phyloP scores from a whole-genome alignment of 1,284 basidiomycete genomes.

The Meira nashicola region DNA sequence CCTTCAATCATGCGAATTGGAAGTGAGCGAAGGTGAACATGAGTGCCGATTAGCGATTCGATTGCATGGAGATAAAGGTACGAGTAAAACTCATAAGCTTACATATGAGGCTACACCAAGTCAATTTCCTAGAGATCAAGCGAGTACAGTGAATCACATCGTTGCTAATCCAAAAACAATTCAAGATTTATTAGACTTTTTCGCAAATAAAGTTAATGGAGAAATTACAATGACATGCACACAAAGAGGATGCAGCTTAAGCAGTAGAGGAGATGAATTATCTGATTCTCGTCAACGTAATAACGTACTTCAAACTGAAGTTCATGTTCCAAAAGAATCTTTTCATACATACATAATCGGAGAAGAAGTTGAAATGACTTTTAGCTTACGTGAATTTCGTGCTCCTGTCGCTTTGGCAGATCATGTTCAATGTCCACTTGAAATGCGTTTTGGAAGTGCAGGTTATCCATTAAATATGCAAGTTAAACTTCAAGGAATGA shows the following conservation, averaged over 20 bases:
- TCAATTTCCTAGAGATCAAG: background rate
- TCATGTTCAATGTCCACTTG: background rate
- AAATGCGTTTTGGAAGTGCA: background rate
- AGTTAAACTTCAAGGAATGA: background rate
- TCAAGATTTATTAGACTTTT: conserved; percentile 4
- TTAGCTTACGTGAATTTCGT: background rate
- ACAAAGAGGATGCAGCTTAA: background rate
- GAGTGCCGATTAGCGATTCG: conserved; percentile 23
- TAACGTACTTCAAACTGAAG: background rate
- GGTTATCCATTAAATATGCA: background rate
- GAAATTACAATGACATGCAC: conserved; percentile 6
- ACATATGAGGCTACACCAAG: conserved; percentile 21
- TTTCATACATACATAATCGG: background rate
- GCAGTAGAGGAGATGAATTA: background rate
- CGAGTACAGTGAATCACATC: background rate
- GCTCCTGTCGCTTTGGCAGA: conserved; percentile 1
- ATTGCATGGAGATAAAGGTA: conserved; percentile 23
- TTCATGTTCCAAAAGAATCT: background rate
- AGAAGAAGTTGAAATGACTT: background rate
- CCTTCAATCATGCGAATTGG: conserved; percentile 27
- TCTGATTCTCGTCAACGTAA: background rate
- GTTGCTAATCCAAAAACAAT: background rate
- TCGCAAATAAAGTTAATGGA: background rate
- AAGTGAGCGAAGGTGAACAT: conserved; percentile 14
- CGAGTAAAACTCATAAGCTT: conserved; percentile 37